Evolutionary conservation across 257 asterid species (phyloP).

Genomic region (Linderniella brevidens): DNA sequence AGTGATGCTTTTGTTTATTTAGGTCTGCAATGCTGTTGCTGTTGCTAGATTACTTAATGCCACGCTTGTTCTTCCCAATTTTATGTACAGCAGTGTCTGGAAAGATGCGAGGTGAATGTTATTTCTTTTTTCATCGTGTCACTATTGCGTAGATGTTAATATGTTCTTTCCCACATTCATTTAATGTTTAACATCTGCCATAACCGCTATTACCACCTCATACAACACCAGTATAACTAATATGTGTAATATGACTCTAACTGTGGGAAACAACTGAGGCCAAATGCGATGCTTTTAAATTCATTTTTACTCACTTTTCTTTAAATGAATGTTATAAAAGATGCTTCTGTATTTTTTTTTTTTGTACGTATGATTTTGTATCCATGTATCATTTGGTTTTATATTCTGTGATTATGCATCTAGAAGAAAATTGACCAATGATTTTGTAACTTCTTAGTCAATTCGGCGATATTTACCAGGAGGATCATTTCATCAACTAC

Average conservation of each 20-base stretch:
- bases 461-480: slow-evolving; percentile 96
- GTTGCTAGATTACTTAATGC: slow-evolving; percentile 92
- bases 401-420: slow-evolving; percentile 9
- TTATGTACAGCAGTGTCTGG: slow-evolving; percentile 97
- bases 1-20: slow-evolving; percentile 12
- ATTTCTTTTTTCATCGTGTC: neutral
- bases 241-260: too few species aligned
- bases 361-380: too few species aligned
- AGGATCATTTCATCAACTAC: slow-evolving; percentile 79
- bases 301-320: too few species aligned
- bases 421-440: slow-evolving; percentile 21
- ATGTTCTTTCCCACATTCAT: neutral
- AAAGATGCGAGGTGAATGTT: slow-evolving; percentile 46
- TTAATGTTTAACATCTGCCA: neutral
- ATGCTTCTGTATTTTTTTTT: too few species aligned
- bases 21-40: slow-evolving; percentile 98
- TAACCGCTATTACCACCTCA: neutral
- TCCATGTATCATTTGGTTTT: slow-evolving; percentile 2
- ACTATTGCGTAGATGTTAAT: neutral
- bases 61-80: slow-evolving; percentile 82
- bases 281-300: too few species aligned
- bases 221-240: too few species aligned
- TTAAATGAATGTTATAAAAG: too few species aligned
- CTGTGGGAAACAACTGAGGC: too few species aligned
- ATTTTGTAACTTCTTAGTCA: slow-evolving; percentile 65